Conservation (phyloP, 768 basidiomycete genomes). For the Phanerochaete sordida region DNA sequence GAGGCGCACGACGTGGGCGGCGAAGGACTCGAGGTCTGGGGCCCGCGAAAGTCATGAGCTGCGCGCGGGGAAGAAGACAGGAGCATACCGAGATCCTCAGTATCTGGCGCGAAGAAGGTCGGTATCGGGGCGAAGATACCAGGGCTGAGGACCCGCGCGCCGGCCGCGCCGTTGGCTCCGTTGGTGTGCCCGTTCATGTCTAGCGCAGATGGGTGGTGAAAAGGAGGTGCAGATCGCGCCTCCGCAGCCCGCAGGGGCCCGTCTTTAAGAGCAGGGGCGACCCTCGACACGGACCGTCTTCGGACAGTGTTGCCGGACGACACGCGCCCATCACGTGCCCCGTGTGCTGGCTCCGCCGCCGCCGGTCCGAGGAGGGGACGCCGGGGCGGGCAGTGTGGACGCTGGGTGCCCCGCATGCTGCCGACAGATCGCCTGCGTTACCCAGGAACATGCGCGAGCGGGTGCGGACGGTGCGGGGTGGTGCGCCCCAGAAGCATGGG, state of each 20-base stretch:
- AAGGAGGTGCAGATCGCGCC: not conserved
- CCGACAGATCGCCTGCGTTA: not conserved
- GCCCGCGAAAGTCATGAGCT: not conserved
- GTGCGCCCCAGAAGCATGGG: not conserved
- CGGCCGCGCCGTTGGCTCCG: slow-evolving; percentile 15
- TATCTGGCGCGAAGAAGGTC: slow-evolving; percentile 75
- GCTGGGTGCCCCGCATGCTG: not conserved
- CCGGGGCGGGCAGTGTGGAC: not conserved
- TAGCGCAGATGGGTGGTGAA: not conserved
- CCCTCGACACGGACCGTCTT: slow-evolving; percentile 2
- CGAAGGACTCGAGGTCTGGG: slow-evolving; percentile 39
- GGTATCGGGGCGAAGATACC: slow-evolving; percentile 88
- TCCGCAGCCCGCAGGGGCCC: not conserved
- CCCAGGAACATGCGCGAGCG: not conserved
- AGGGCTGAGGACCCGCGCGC: slow-evolving; percentile 54
- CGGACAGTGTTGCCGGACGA: not conserved
- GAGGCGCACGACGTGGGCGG: slow-evolving; percentile 37
- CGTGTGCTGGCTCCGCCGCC: not conserved
- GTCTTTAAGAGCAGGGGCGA: not conserved
- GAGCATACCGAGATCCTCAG: slow-evolving; percentile 77
- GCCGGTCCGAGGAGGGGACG: slow-evolving; percentile 1
- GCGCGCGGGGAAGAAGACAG: not conserved
- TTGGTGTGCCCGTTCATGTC: slow-evolving; percentile 4
- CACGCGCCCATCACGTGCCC: not conserved
- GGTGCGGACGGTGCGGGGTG: not conserved